Evolutionary conservation across 2,329 filamentous ascomycete genomes (phyloP).

Genomic region (Claviceps sorghi): DNA sequence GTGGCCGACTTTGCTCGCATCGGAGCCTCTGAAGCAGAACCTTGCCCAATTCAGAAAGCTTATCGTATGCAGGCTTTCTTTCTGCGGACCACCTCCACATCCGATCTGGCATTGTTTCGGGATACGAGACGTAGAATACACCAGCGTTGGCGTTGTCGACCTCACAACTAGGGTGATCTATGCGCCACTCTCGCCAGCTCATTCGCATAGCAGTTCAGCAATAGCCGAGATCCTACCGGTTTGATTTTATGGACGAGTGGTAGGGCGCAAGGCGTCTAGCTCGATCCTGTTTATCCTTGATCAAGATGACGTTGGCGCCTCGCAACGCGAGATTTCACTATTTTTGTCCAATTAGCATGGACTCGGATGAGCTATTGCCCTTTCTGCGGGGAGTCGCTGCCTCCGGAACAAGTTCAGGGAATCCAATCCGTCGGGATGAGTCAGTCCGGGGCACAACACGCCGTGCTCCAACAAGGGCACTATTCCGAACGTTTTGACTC

Average conservation of each 20-base stretch:
- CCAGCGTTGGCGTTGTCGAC: background rate
- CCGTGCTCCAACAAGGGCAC: background rate
- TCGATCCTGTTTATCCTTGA: background rate
- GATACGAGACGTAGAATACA: constrained; percentile 2
- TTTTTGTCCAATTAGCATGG: background rate
- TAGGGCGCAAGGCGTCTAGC: background rate
- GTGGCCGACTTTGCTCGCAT: no score
- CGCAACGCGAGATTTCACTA: background rate
- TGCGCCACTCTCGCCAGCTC: background rate
- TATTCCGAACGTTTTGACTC: background rate
- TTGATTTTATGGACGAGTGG: background rate
- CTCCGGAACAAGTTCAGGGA: background rate
- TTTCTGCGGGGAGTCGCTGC: background rate
- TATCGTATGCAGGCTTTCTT: background rate
- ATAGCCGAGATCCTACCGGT: background rate
- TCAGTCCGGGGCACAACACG: background rate
- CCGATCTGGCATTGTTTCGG: background rate
- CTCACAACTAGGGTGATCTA: background rate
- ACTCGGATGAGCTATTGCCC: background rate
- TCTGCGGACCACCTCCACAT: background rate
- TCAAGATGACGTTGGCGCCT: background rate
- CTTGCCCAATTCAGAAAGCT: background rate
- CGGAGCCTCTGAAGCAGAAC: background rate
- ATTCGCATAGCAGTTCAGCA: background rate
- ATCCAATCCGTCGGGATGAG: background rate